Base-by-base conservation (phyloP, 805 yeast species). In the Komagataella populi region DNA sequence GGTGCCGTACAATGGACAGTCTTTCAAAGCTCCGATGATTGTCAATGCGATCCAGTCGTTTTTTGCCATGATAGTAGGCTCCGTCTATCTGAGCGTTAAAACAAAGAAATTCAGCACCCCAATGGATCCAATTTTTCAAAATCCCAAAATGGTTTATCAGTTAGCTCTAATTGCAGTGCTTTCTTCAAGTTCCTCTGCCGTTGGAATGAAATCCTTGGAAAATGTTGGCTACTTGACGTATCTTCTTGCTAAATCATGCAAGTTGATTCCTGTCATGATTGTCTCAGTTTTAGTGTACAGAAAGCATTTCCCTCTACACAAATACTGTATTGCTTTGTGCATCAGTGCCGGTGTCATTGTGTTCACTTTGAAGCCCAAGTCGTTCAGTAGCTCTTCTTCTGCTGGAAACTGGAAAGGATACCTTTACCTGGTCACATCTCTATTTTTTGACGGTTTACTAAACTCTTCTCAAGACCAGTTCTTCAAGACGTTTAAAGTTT, bases 381-480 rank as follows among this genome's bases (percentile, higher is more conserved):
- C 72, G 18, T 74, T 73, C 52, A 69, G 72, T 7, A 64, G 63
- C 23, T 54, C 64, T 6, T 44, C 52, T 4, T 55, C 57, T 45
- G 53, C 55, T 20, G 56, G 66, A 10, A 53, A 63, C n/a, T 68
- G 66, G 46, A 78, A 71, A 51, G 99, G 99, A 0, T 67, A 87
- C 56, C 57, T 65, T 0, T 76, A 83, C 52, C 70, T 91, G 44
- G 56, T 69, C 0, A 64, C 69, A 1, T 85, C 93, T 45, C 74
- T 93, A 64, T 65, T 91, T 17, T 70, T 93, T 30, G 99, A 91
- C 64, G 99, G 99, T 1, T 69, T 90, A 52, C 90, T 96, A 20
- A 93, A 91, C 67, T 86, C 96, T 2, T 83, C 96, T 0, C 99
- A 91, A 65, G 99, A 91, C 67, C 81, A 83, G 52, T 65, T 93